Conservation (phyloP, 768 basidiomycete genomes). For the Mrakia frigida region DNA sequence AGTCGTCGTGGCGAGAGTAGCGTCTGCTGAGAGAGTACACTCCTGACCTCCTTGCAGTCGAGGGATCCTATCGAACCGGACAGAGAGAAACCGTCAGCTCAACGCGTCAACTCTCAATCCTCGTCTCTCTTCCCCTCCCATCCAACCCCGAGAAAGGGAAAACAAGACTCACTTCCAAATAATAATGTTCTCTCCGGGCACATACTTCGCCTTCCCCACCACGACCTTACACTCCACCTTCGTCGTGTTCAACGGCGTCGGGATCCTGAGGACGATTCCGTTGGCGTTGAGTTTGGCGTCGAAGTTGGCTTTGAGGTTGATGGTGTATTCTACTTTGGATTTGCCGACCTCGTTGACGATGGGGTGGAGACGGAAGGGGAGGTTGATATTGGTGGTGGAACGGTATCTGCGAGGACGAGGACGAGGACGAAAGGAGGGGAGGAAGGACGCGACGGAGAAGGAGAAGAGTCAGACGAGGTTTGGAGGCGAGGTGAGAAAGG, state of each 20-base stretch:
- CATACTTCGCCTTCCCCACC: constrained; percentile 93
- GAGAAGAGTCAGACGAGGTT: too few species aligned
- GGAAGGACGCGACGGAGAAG: not conserved
- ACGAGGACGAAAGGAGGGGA: not conserved
- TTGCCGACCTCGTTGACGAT: constrained; percentile 88
- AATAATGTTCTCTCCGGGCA: constrained; percentile 89
- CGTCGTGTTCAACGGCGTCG: constrained; percentile 92
- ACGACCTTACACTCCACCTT: constrained; percentile 85
- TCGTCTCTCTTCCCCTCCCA: not conserved
- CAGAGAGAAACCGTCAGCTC: not conserved
- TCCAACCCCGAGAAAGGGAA: not conserved
- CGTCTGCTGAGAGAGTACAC: constrained; percentile 74
- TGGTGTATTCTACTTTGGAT: constrained; percentile 79
- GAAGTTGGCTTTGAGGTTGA: constrained; percentile 84
- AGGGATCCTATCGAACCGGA: constrained; percentile 72
- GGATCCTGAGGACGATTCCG: constrained; percentile 85
- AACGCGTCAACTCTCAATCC: not conserved
- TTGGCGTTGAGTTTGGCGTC: constrained; percentile 87
- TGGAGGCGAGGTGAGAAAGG: too few species aligned
- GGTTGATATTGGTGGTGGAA: constrained; percentile 89
- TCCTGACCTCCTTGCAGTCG: constrained; percentile 90
- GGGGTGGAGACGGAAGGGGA: constrained; percentile 82
- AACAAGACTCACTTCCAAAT: constrained; percentile 82
- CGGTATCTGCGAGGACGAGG: constrained; percentile 63
- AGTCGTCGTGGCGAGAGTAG: constrained; percentile 79